Percentiles rank a stretch among this genome's conserved stretches.
Evolutionary conservation across 2,329 filamentous ascomycete species (phyloP).

Genomic region (Arthroderma sp.): DNA sequence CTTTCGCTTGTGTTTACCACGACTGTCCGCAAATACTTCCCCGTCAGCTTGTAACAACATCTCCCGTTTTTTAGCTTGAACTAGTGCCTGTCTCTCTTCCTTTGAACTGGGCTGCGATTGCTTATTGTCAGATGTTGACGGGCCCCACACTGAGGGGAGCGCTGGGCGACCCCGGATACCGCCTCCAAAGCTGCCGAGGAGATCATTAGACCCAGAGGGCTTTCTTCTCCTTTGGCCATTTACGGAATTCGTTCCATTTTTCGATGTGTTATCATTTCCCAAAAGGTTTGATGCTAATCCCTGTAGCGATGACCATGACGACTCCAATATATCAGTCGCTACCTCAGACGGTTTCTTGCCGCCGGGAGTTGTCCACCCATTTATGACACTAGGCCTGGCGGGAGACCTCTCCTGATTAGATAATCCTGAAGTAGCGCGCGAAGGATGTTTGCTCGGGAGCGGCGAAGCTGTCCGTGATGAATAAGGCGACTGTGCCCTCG

Average conservation of each 20-base stretch:
- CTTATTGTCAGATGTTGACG: slow-evolving; percentile 22
- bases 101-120: slow-evolving; percentile 22
- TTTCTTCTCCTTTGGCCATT: slow-evolving; percentile 22
- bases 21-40: slow-evolving; percentile 22
- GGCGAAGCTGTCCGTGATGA: slow-evolving; percentile 19
- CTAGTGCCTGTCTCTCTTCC: slow-evolving; percentile 32
- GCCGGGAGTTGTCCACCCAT: background rate
- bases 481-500: slow-evolving; percentile 10
- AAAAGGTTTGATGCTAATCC: slow-evolving; percentile 36
- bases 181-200: slow-evolving; percentile 4
- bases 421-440: slow-evolving; percentile 1
- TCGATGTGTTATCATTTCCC: slow-evolving; percentile 22
- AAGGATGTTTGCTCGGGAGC: slow-evolving; percentile 1
- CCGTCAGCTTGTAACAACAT: slow-evolving; percentile 31
- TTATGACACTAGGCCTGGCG: background rate
- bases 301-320: slow-evolving; percentile 37
- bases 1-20: slow-evolving; percentile 32
- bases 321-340: slow-evolving; percentile 28
- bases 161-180: slow-evolving; percentile 1
- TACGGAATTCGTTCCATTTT: slow-evolving; percentile 14
- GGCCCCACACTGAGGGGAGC: slow-evolving; percentile 26
- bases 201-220: slow-evolving; percentile 22
- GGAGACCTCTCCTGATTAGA: background rate
- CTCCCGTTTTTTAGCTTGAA: slow-evolving; percentile 37
- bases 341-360: slow-evolving; percentile 4